Evolutionary conservation across 2,329 filamentous ascomycete genomes (phyloP).

Genomic region (Cryphonectria naterciae): DNA sequence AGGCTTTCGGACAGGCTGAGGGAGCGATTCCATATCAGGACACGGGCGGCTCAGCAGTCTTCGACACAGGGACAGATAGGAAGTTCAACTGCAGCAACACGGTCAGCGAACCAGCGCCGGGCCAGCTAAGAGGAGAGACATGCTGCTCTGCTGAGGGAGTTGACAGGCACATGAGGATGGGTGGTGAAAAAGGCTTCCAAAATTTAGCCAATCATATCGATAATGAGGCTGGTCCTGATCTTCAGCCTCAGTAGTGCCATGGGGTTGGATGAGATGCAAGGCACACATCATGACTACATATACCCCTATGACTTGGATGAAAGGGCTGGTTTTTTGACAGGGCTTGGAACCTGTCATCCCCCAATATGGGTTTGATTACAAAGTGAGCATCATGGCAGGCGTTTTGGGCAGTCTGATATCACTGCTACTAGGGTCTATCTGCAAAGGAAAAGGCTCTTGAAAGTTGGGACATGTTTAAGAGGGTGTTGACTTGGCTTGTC

Average conservation of each 20-base stretch:
- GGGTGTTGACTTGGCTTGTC: neutral
- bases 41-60: slow-evolving; percentile 40
- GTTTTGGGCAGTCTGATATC: neutral
- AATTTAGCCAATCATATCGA: neutral
- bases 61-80: slow-evolving; percentile 20
- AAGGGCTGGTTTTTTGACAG: neutral
- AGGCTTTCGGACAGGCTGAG: slow-evolving; percentile 54
- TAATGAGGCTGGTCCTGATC: slow-evolving; percentile 6
- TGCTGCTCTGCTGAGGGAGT: slow-evolving; percentile 3
- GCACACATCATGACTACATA: neutral
- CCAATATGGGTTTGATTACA: neutral
- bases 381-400: neutral
- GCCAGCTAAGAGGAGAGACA: slow-evolving; percentile 1
- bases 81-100: slow-evolving; percentile 10
- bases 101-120: slow-evolving; percentile 9
- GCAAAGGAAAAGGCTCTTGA: too few species aligned
- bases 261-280: slow-evolving; percentile 2
- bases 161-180: neutral
- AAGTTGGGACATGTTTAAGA: neutral
- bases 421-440: neutral
- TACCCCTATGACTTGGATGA: neutral
- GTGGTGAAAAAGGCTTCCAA: neutral
- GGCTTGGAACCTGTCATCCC: neutral
- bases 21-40: slow-evolving; percentile 58
- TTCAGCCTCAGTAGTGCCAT: slow-evolving; percentile 9